A percentile compares a stretch with the other conserved stretches of the same genome.
Evolutionary conservation across 208 protist genomes (phyloP).

Genomic region (Trypanosomatidae sp.): DNA sequence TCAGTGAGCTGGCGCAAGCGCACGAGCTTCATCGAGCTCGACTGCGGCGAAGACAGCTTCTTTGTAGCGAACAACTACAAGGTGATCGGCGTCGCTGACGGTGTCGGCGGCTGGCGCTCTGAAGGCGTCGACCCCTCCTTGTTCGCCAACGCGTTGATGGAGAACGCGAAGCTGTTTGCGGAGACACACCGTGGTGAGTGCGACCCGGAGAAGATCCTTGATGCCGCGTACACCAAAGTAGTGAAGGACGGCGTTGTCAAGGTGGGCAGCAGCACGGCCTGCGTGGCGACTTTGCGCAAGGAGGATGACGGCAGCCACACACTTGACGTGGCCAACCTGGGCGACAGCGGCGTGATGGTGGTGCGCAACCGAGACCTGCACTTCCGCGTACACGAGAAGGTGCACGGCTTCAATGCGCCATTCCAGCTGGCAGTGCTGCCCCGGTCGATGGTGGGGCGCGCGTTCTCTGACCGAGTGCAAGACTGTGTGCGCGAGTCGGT

Average conservation of each 20-base stretch:
- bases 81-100: conserved; percentile 91
- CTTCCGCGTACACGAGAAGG: conserved; percentile 85
- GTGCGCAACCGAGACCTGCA: conserved; percentile 75
- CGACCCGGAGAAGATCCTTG: conserved; percentile 87
- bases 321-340: conserved; percentile 91
- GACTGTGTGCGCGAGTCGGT: conserved; percentile 78
- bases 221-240: conserved; percentile 77
- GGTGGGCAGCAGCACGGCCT: conserved; percentile 91
- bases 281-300: conserved; percentile 69
- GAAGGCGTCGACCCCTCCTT: conserved; percentile 83
- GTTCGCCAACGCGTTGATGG: conserved; percentile 91
- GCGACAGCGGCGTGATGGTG: conserved; percentile 88
- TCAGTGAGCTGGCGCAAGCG: conserved; percentile 83
- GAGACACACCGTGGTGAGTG: conserved; percentile 79
- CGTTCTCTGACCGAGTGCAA: conserved; percentile 63
- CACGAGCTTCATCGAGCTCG: conserved; percentile 87
- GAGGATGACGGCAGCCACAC: conserved; percentile 48
- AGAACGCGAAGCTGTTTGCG: conserved; percentile 86
- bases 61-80: conserved; percentile 92
- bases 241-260: conserved; percentile 75
- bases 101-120: conserved; percentile 90
- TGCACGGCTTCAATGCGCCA: conserved; percentile 92
- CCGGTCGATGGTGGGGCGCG: conserved; percentile 57
- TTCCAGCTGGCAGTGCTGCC: conserved; percentile 91
- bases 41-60: conserved; percentile 94